These are phyloP conservation scores for Paraconiothyrium brasiliense DNA, from an alignment of 2,329 filamentous ascomycete genomes.

Conservation along the genomic window DNA sequence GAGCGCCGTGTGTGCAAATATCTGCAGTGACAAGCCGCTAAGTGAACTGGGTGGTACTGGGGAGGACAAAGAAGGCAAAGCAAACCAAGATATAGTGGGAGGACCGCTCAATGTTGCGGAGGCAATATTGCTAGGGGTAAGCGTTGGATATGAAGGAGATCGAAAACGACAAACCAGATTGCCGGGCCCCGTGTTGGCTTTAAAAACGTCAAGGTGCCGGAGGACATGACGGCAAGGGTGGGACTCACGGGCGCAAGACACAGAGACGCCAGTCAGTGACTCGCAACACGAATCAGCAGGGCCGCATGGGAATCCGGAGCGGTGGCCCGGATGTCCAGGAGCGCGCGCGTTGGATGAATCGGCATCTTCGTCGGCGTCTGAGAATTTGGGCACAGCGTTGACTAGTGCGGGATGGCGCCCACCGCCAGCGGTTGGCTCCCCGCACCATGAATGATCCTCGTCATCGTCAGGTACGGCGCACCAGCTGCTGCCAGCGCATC, in stretches of 20 bases:
- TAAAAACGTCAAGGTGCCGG: constrained; percentile 38
- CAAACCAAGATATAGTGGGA: constrained; percentile 22
- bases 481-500: constrained; percentile 30
- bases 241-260: constrained; percentile 39
- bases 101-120: constrained; percentile 39
- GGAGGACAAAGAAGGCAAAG: constrained; percentile 17
- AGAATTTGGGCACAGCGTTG: constrained; percentile 31
- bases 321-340: constrained; percentile 23
- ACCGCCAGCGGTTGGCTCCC: constrained; percentile 31
- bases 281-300: constrained; percentile 35
- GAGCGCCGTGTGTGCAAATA: not conserved
- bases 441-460: constrained; percentile 43
- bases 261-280: constrained; percentile 10
- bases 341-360: constrained; percentile 27
- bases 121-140: constrained; percentile 30
- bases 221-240: constrained; percentile 49
- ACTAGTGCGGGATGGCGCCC: constrained; percentile 43
- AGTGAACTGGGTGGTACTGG: constrained; percentile 21
- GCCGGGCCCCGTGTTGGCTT: constrained; percentile 37
- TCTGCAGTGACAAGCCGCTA: constrained; percentile 11
- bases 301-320: constrained; percentile 25
- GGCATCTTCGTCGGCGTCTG: constrained; percentile 43
- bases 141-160: constrained; percentile 31
- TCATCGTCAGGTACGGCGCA: constrained; percentile 41
- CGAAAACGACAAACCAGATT: constrained; percentile 28